Conservation (phyloP, 1,139 yeast species). For the Yamadazyma diospyri region DNA sequence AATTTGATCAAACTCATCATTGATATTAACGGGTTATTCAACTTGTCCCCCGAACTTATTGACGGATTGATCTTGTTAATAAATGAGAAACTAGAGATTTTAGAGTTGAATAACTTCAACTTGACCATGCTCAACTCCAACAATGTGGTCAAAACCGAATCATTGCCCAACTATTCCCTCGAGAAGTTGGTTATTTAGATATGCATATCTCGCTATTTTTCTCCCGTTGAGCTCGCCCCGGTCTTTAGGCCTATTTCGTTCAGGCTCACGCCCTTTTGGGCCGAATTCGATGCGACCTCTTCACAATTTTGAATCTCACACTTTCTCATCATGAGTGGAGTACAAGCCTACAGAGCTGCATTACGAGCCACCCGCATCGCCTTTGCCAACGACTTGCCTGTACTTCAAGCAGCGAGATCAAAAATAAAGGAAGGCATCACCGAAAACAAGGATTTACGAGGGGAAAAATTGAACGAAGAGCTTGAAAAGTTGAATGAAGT, state of each 20-base stretch:
- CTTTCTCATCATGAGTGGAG: background rate
- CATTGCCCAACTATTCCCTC: slow-evolving; percentile 49
- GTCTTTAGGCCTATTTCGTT: no score
- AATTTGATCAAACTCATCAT: slow-evolving; percentile 58
- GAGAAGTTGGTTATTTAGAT: slow-evolving; percentile 40
- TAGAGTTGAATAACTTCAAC: slow-evolving; percentile 50
- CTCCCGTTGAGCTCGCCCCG: no score
- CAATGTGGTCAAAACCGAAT: slow-evolving; percentile 19
- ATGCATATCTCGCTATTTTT: slow-evolving; percentile 12
- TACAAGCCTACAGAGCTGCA: slow-evolving; percentile 62
- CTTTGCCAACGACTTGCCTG: slow-evolving; percentile 52
- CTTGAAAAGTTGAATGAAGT: slow-evolving; percentile 65
- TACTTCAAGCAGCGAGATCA: slow-evolving; percentile 59
- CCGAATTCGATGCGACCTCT: no score
- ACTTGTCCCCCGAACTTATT: slow-evolving; percentile 47
- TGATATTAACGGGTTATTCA: slow-evolving; percentile 63
- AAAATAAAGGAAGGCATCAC: slow-evolving; percentile 63
- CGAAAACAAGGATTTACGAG: slow-evolving; percentile 24
- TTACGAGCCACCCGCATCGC: slow-evolving; percentile 70
- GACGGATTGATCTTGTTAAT: slow-evolving; percentile 42
- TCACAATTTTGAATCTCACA: background rate
- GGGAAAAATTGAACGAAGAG: slow-evolving; percentile 47
- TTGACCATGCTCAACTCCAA: slow-evolving; percentile 53
- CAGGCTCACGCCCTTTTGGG: no score
- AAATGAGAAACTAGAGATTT: slow-evolving; percentile 45